Evolutionary conservation across 1,284 basidiomycete genomes (phyloP).

Genomic region (Termitomyces sp.): DNA sequence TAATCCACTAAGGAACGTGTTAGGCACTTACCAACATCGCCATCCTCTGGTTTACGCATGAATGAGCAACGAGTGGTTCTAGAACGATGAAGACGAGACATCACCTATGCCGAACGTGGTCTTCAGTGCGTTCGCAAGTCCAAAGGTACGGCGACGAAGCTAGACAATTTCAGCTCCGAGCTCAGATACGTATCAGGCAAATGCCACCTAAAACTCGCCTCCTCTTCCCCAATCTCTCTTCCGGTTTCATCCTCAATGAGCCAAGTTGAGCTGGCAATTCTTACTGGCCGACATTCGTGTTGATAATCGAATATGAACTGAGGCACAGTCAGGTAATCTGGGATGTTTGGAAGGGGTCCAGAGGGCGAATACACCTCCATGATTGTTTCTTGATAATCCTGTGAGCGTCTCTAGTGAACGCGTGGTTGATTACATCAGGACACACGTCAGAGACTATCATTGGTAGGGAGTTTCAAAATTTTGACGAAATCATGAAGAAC

Average conservation of each 20-base stretch:
- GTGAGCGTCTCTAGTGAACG: neutral
- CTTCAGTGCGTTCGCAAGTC: constrained; percentile 52
- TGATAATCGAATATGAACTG: constrained; percentile 63
- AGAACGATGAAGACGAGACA: constrained; percentile 7
- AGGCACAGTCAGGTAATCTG: constrained; percentile 61
- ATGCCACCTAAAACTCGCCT: constrained; percentile 30
- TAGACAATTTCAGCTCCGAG: constrained; percentile 19
- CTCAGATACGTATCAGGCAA: neutral
- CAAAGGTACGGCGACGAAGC: constrained; percentile 50
- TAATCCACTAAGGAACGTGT: neutral
- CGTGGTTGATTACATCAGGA: neutral
- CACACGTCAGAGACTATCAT: neutral
- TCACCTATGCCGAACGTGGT: constrained; percentile 41
- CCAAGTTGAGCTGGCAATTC: constrained; percentile 42
- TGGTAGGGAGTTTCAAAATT: too few relatives aligned
- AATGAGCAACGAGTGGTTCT: neutral
- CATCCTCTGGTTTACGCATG: constrained; percentile 31
- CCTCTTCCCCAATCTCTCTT: constrained; percentile 35
- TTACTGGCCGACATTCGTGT: constrained; percentile 43
- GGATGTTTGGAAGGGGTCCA: constrained; percentile 43
- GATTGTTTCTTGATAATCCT: neutral
- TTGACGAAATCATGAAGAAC: too few relatives aligned
- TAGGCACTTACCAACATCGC: constrained; percentile 49
- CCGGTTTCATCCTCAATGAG: constrained; percentile 61
- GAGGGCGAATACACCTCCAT: constrained; percentile 28